Evolutionary conservation across 768 basidiomycete species (phyloP), one percentile per base, ranked within the genome.

Genomic region (Vararia minispora): DNA sequence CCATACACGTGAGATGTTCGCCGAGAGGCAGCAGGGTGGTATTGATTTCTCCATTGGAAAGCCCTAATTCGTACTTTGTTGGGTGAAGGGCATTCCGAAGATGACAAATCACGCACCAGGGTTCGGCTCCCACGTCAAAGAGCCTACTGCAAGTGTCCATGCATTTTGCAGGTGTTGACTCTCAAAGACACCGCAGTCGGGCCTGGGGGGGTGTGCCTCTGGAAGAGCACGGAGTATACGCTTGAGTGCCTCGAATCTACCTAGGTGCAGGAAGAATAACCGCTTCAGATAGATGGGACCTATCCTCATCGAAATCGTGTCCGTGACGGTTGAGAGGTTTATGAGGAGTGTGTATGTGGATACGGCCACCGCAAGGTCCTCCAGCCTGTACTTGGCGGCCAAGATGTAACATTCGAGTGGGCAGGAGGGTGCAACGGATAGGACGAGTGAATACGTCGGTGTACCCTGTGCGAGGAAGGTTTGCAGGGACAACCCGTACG

Each of bases 191-290:
- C 84, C 81, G 48, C 85, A 88, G 16, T 57, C 53, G 4, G 65
- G 50, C 0, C 73, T 85, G 12, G 85, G 79, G 13, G 76, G 63
- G 52, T 88, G 85, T 3, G 79, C 76, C 39, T 74, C 72, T 3
- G 85, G 85, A 0, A 83, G 85, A 3, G 78, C 71, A 4, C 81
- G 64, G 11, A 89, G 63, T 16, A 87, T 70, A 22, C 83, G 74
- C 54, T 88, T 89, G 25, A 89, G 67, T 8, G 86, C 86, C 43
- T 89, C 87, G 3, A 74, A 65, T 21, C 86, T 79, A 8, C 86
- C 85, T 50, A 86, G 78, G 50, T 89, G 87, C 20, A 89, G 62
- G 55, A 84, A 87, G 57, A 89, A 86, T 21, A 89, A 66, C 24
- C 80, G 74, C 50, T 84, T 86, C 45, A 89, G 62, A 51, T 89